These are phyloP conservation scores for Solanum boliviense DNA, from an alignment of 257 asterid species.

Conservation along the genomic window DNA sequence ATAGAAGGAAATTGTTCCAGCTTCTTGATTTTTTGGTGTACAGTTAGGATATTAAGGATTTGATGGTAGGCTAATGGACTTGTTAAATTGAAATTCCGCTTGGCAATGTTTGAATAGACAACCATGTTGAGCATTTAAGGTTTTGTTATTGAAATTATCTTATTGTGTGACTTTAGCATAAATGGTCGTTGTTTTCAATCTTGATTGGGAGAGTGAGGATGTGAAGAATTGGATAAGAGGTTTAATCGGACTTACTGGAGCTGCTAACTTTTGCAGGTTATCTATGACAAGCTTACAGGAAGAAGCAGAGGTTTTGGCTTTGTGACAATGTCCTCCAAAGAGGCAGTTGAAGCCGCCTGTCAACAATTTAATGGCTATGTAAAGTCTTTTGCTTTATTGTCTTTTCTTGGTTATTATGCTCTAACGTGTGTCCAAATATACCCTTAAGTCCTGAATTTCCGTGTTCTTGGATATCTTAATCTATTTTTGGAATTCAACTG, in stretches of 20 bases:
- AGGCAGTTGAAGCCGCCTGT: conserved; percentile 74
- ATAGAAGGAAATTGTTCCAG: neutral
- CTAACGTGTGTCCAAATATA: neutral
- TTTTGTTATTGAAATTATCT: neutral
- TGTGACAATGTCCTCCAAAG: conserved; percentile 68
- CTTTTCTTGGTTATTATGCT: neutral
- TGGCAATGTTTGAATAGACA: neutral
- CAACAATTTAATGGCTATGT: conserved; percentile 78
- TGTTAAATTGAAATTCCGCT: neutral
- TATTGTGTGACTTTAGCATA: neutral
- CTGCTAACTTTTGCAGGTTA: conserved; percentile 49
- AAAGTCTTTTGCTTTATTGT: conserved; percentile 14
- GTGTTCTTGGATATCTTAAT: neutral
- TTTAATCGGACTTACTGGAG: neutral
- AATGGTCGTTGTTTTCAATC: neutral
- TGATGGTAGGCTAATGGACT: neutral
- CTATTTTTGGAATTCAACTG: neutral
- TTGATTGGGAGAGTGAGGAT: neutral
- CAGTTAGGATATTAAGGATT: neutral
- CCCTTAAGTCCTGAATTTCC: neutral
- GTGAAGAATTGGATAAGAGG: neutral
- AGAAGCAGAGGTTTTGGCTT: conserved; percentile 92
- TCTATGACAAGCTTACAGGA: conserved; percentile 73
- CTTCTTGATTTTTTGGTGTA: neutral
- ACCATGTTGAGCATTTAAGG: neutral